These are phyloP conservation scores for Hyaloperonospora arabidopsidis DNA, from an alignment of 352 stramenopile genomes.

Conservation along the genomic window DNA sequence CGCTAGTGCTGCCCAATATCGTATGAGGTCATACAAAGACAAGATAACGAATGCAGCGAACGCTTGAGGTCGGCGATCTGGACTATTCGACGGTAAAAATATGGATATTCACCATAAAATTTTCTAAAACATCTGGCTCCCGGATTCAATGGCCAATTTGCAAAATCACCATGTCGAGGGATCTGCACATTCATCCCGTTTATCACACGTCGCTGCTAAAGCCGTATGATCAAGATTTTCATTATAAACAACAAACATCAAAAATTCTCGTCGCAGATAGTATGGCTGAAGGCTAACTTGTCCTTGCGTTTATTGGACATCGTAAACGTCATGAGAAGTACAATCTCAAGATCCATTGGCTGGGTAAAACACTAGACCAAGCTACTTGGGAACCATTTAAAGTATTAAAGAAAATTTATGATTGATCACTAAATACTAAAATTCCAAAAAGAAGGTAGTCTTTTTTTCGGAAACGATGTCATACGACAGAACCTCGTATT, in stretches of 20 bases:
- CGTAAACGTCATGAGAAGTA: slow-evolving; percentile 1
- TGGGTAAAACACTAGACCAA: background rate
- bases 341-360: slow-evolving; percentile 8
- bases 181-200: slow-evolving; percentile 4
- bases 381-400: slow-evolving; percentile 5
- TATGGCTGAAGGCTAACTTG: slow-evolving; percentile 8
- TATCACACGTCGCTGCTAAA: slow-evolving; percentile 13
- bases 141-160: too few relatives aligned
- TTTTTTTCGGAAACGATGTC: slow-evolving; percentile 4
- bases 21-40: slow-evolving; percentile 5
- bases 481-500: too few relatives aligned
- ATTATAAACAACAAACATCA: background rate
- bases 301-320: slow-evolving; percentile 5
- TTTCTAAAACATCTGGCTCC: slow-evolving; percentile 6
- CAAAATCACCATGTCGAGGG: slow-evolving; percentile 5
- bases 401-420: slow-evolving; percentile 5
- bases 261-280: slow-evolving; percentile 5
- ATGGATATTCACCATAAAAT: slow-evolving; percentile 7
- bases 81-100: slow-evolving; percentile 7
- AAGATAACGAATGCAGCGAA: slow-evolving; percentile 1
- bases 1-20: background rate
- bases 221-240: background rate
- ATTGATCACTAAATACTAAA: slow-evolving; percentile 1
- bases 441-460: slow-evolving; percentile 5
- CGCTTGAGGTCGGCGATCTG: slow-evolving; percentile 1